Evolutionary conservation across 2,329 filamentous ascomycete species (phyloP), one percentile per base, ranked within the genome.

Genomic region (Trichoderma lentiforme): DNA sequence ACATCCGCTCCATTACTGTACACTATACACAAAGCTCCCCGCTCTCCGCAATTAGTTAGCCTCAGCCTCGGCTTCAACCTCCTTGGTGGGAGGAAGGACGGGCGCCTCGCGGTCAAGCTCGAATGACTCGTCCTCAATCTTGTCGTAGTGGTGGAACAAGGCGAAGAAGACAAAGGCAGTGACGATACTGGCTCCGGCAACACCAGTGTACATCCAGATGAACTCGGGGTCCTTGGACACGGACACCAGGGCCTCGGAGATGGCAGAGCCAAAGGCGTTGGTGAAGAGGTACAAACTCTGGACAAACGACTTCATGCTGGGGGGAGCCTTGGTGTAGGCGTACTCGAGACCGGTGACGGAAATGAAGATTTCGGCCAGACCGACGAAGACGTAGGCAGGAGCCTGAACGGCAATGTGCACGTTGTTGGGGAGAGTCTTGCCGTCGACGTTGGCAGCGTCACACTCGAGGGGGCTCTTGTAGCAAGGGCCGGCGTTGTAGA

Each of bases 321-420:
- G 86, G 2, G 91, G 91, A 0, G 91, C 91, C 80, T 93, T 92
- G 77, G 90, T 92, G 81, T 90, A 93, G 21, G 90, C 91, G 75
- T 93, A 93, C 79, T 93, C 91, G 12, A 92, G 86, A 73, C 89
- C 88, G 1, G 91, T 92, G 73, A 93, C 89, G 12, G 88, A 90
- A 61, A 88, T 88, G 76, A 91, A 88, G 71, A 91, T 89, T 78
- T 91, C 88, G 0, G 87, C 84, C 15, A 88, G 80, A 24, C 86
- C 88, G 32, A 89, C 87, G 61, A 90, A 83, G 62, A 90, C 78
- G 24, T 89, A 87, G 34, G 87, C 89, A 14, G 89, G 83, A 0
- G 82, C 78, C 75, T 85, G 84, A 47, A 90, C 80, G 77, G 86
- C 86, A 51, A 90, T 87, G 75, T 88, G 85, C 36, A 90, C 82